Conservation (phyloP, 192 early-diverging fungal genomes). For the Rhizophlyctis rosea region DNA sequence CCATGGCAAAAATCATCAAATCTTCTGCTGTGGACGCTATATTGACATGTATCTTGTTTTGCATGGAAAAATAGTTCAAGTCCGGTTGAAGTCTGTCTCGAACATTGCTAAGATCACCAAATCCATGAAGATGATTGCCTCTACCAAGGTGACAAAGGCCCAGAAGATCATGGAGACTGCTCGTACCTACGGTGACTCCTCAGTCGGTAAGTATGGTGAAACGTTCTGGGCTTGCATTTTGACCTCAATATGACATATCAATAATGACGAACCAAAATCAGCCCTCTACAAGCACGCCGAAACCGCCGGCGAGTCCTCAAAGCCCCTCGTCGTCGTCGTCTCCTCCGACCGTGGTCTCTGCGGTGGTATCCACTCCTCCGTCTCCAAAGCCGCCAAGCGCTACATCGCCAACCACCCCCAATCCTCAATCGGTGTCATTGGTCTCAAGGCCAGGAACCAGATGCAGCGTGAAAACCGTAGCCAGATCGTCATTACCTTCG, state of each 20-base stretch:
- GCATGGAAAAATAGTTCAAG: constrained; percentile 64
- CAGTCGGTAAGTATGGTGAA: constrained; percentile 49
- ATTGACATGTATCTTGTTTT: background rate
- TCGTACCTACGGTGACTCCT: constrained; percentile 67
- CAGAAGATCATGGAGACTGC: constrained; percentile 88
- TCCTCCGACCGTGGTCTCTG: constrained; percentile 98
- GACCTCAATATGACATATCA: background rate
- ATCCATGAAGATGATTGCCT: constrained; percentile 99
- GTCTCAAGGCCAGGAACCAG: constrained; percentile 88
- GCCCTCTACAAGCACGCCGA: constrained; percentile 74
- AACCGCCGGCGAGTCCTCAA: constrained; percentile 59
- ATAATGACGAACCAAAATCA: constrained; percentile 28
- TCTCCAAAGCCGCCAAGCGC: constrained; percentile 78
- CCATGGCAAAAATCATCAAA: background rate
- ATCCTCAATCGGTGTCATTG: constrained; percentile 68
- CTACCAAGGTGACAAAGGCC: constrained; percentile 92
- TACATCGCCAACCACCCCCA: constrained; percentile 56
- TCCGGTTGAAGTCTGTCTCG: constrained; percentile 91
- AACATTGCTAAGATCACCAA: constrained; percentile 99
- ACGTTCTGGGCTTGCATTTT: constrained; percentile 8
- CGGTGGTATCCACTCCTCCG: constrained; percentile 96
- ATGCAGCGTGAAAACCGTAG: constrained; percentile 70
- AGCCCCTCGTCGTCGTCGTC: constrained; percentile 73
- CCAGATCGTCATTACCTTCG: constrained; percentile 84
- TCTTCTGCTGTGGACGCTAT: background rate